These are phyloP conservation scores for Xerocomus potaroensis DNA, from an alignment of 768 basidiomycete species.

Conservation along the genomic window DNA sequence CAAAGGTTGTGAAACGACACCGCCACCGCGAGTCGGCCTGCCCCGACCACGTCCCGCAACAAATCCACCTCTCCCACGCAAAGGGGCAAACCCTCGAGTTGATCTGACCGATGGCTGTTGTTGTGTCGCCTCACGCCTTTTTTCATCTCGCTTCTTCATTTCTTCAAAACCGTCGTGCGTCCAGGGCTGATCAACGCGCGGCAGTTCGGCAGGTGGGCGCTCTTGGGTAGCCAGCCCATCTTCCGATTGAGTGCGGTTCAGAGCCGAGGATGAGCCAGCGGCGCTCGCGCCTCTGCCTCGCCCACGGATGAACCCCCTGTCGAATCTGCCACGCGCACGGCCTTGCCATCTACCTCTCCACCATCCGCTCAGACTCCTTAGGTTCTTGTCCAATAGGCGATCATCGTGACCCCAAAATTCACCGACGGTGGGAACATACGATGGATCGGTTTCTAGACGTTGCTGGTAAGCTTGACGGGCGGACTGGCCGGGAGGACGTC, in stretches of 20 bases:
- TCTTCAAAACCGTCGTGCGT: constrained; percentile 88
- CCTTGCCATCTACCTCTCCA: constrained; percentile 80
- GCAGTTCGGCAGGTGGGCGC: constrained; percentile 31
- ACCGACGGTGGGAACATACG: constrained; percentile 85
- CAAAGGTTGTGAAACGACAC: constrained; percentile 29
- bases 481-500: constrained; percentile 47
- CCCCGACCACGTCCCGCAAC: constrained; percentile 41
- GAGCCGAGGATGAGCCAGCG: constrained; percentile 15
- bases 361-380: constrained; percentile 81
- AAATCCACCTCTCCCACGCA: constrained; percentile 48
- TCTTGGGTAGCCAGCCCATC: constrained; percentile 17
- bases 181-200: constrained; percentile 70
- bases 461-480: constrained; percentile 86
- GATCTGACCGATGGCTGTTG: constrained; percentile 30
- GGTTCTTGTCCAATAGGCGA: constrained; percentile 75
- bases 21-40: constrained; percentile 44
- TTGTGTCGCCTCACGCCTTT: constrained; percentile 33
- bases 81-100: constrained; percentile 32
- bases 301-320: constrained; percentile 46
- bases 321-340: constrained; percentile 55
- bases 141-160: constrained; percentile 72
- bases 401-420: constrained; percentile 97
- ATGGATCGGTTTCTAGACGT: constrained; percentile 77
- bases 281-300: constrained; percentile 51
- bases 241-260: constrained; percentile 16